Conservation (phyloP, 2,329 filamentous ascomycete genomes). For the Fusarium coffeatum region DNA sequence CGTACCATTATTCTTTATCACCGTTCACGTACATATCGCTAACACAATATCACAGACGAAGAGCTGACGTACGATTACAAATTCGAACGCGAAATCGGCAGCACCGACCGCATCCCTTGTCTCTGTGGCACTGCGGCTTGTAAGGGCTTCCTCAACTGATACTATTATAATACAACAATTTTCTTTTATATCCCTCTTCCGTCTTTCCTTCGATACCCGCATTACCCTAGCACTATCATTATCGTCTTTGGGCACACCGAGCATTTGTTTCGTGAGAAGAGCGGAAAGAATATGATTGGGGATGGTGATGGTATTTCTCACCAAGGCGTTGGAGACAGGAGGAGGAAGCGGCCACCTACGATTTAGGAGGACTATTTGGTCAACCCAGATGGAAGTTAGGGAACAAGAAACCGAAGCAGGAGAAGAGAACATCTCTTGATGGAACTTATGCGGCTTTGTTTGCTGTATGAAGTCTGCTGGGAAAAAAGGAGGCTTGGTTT, state of each 20-base stretch:
- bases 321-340: constrained; percentile 37
- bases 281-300: constrained; percentile 35
- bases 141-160: constrained; percentile 98
- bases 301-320: constrained; percentile 31
- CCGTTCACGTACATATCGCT: constrained; percentile 6
- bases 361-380: constrained; percentile 21
- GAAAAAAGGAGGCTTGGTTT: constrained; percentile 23
- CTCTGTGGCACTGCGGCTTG: constrained; percentile 95
- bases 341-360: background rate
- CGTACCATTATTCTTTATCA: constrained; percentile 54
- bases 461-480: constrained; percentile 1
- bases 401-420: background rate
- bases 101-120: constrained; percentile 94
- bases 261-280: constrained; percentile 6
- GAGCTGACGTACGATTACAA: constrained; percentile 99
- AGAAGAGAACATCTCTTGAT: background rate
- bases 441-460: constrained; percentile 3
- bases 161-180: constrained; percentile 28
- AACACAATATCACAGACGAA: constrained; percentile 74
- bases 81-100: constrained; percentile 96
- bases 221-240: constrained; percentile 9
- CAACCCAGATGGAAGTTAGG: constrained; percentile 15
- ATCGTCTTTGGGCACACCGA: constrained; percentile 12
- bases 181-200: constrained; percentile 16
- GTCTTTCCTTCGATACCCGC: constrained; percentile 8